A percentile compares a stretch with the other conserved stretches of the same genome.
Evolutionary conservation across 306 rosid species (phyloP).

Genomic region (Mucuna pruriens): DNA sequence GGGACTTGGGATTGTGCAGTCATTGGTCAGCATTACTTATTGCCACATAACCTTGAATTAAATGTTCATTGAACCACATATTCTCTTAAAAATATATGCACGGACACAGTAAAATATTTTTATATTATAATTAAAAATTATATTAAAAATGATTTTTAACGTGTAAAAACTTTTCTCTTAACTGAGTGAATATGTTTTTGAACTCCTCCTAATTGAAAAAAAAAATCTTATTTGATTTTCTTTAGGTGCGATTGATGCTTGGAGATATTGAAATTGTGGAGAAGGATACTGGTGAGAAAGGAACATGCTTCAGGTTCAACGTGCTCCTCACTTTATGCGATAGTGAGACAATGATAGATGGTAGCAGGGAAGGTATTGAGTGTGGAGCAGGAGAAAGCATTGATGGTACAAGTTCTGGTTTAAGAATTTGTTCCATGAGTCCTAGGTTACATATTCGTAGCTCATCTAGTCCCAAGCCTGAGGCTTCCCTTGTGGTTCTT

Average conservation of each 20-base stretch:
- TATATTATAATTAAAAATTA: neutral
- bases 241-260: conserved; percentile 81
- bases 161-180: neutral
- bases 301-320: conserved; percentile 78
- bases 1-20: conserved; percentile 92
- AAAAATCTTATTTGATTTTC: neutral
- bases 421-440: conserved; percentile 44
- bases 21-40: conserved; percentile 55
- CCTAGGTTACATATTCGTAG: conserved; percentile 40
- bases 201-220: too few species aligned
- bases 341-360: conserved; percentile 29
- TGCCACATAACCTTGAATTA: neutral
- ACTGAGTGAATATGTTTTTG: too few species aligned
- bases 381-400: conserved; percentile 16
- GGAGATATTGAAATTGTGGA: conserved; percentile 79
- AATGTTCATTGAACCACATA: neutral
- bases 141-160: neutral
- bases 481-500: conserved; percentile 51
- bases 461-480: conserved; percentile 45
- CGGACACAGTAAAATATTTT: too few species aligned
- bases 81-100: neutral
- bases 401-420: conserved; percentile 36
- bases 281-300: conserved; percentile 66
- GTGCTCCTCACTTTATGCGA: conserved; percentile 51
- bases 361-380: conserved; percentile 41